A percentile compares a stretch with the other conserved stretches of the same genome.
Evolutionary conservation across 2,329 filamentous ascomycete genomes (phyloP).

Genomic region (Mollisiaceae sp.): DNA sequence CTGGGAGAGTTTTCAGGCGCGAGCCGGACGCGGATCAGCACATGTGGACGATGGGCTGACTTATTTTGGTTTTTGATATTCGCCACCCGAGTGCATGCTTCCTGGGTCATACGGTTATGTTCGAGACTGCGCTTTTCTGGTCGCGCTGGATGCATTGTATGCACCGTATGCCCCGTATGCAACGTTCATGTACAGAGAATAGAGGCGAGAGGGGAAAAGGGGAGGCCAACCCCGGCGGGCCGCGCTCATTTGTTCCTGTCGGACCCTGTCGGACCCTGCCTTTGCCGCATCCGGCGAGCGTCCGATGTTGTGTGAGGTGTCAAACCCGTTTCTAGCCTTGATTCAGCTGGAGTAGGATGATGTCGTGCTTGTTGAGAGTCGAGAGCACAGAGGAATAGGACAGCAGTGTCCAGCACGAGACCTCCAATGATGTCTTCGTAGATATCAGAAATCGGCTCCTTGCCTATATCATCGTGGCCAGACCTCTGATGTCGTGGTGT

Average conservation of each 20-base stretch:
- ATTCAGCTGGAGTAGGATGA: neutral
- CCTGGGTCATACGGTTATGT: neutral
- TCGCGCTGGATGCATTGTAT: neutral
- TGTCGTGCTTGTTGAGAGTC: neutral
- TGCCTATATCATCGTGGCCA: slow-evolving; percentile 11
- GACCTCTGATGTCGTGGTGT: neutral
- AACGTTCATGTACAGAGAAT: neutral
- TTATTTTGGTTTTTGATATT: slow-evolving; percentile 3
- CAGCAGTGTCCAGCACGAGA: neutral
- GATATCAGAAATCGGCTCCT: slow-evolving; percentile 5
- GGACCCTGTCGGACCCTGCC: neutral
- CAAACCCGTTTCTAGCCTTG: neutral
- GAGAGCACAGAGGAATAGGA: neutral
- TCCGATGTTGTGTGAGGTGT: slow-evolving; percentile 2
- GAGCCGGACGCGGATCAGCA: neutral
- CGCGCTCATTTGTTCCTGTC: neutral
- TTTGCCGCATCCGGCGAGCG: neutral
- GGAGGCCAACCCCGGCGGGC: neutral
- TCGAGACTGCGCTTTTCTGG: too few species aligned
- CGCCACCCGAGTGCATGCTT: neutral
- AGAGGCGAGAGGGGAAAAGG: neutral
- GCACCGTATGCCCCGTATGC: neutral
- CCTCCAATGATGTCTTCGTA: slow-evolving; percentile 3
- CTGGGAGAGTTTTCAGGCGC: too few species aligned
- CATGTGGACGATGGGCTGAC: slow-evolving; percentile 1